Evolutionary conservation across 2,329 filamentous ascomycete species (phyloP), one percentile per base, ranked within the genome.

Genomic region (Pyrenochaeta sp.): DNA sequence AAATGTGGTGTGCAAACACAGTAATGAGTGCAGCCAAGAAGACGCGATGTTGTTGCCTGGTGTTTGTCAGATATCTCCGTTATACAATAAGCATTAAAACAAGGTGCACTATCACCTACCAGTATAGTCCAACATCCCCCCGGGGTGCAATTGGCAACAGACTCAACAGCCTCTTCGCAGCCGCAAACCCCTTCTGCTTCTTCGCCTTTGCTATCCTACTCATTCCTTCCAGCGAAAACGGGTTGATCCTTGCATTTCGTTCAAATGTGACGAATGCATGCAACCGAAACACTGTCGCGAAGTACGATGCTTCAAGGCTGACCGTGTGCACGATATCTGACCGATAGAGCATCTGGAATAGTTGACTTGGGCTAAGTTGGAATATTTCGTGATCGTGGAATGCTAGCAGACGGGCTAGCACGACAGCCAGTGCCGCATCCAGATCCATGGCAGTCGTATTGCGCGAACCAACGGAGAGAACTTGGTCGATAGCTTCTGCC

Each of bases 341-440:
- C 7, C 51, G 54, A 19, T 64, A 65, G 3, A 65, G 48, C 9
- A 64, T 26, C 20, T 63, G 53, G 21, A 53, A 48, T 10, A 64
- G 11, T n/a, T 61, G 44, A 3, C 42, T 30, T 6, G 55, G 41
- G 7, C 31, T 50, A 8, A 55, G 36, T 6, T 47, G 35, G 34
- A 62, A 66, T 10, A 65, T 24, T n/a, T 59, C 51, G 14, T 65
- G 53, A 7, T 53, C 41, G 5, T 52, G 53, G 41, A 49, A 61
- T 10, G 32, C 27, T 11, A 48, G 21, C 8, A 64, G 46, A 2
- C 43, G 39, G 3, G 46, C 18, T 10, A 60, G 40, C 3, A 62
- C 30, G 0, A 40, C 14, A 2, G 41, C 14, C 3, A 48, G 23
- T 2, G 42, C 42, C 5, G 45, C 38, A 6, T 46, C 26, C 3